Evolutionary conservation across 2,329 filamentous ascomycete genomes (phyloP).

Genomic region (Hypoxylon sp.): DNA sequence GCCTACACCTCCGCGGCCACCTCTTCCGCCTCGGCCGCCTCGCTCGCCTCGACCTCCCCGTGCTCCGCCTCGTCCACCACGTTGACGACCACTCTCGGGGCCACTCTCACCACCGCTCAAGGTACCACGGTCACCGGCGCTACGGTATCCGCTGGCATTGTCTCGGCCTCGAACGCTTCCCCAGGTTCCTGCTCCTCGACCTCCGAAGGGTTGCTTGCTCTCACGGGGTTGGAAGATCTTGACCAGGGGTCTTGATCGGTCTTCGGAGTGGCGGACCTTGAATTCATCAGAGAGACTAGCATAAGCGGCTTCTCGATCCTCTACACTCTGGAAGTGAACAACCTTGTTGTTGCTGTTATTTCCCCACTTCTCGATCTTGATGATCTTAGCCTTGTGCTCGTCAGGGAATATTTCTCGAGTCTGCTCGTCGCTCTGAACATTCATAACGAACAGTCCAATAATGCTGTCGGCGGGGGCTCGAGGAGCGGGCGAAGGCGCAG

Average conservation of each 20-base stretch:
- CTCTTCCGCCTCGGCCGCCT: conserved; percentile 67
- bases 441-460: conserved; percentile 90
- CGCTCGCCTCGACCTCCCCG: conserved; percentile 71
- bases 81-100: conserved; percentile 68
- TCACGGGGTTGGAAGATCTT: conserved; percentile 84
- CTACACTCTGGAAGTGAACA: conserved; percentile 82
- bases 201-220: conserved; percentile 64
- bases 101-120: conserved; percentile 78
- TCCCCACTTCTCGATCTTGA: conserved; percentile 82
- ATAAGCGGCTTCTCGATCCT: conserved; percentile 86
- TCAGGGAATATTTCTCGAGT: conserved; percentile 84
- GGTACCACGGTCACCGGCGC: conserved; percentile 77
- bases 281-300: conserved; percentile 79
- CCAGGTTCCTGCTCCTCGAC: conserved; percentile 76
- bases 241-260: conserved; percentile 83
- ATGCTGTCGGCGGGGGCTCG: conserved; percentile 75
- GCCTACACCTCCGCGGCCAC: conserved; percentile 54
- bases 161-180: conserved; percentile 75
- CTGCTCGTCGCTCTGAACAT: conserved; percentile 85
- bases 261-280: conserved; percentile 78
- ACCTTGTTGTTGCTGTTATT: conserved; percentile 79
- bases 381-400: conserved; percentile 85
- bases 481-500: conserved; percentile 68
- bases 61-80: conserved; percentile 67
- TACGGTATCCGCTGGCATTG: conserved; percentile 81